Evolutionary conservation across 768 basidiomycete genomes (phyloP).

Genomic region (Suillus subluteus): DNA sequence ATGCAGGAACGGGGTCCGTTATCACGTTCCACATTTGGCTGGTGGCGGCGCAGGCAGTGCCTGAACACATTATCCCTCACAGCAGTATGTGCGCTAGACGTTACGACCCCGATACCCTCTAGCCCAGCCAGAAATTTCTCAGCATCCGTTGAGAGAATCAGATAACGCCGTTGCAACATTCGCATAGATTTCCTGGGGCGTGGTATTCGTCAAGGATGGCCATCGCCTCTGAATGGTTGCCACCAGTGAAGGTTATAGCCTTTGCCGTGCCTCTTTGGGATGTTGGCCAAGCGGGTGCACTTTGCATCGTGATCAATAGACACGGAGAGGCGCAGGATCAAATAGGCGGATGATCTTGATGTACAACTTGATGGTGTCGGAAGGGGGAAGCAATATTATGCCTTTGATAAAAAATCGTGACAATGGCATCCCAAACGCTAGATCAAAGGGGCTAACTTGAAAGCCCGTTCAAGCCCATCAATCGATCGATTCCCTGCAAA

Average conservation of each 20-base stretch:
- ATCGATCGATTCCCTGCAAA: background rate
- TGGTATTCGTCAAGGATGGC: constrained; percentile 19
- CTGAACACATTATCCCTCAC: constrained; percentile 14
- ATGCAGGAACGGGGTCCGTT: constrained; percentile 22
- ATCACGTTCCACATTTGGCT: constrained; percentile 24
- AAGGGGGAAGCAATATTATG: background rate
- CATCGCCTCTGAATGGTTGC: constrained; percentile 17
- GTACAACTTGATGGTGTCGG: background rate
- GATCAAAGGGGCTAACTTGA: background rate
- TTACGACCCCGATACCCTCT: constrained; percentile 17
- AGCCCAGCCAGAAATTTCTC: constrained; percentile 20
- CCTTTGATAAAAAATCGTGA: constrained; percentile 8
- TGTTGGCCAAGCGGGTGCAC: constrained; percentile 28
- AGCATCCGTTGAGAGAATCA: constrained; percentile 15
- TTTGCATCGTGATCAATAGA: constrained; percentile 20
- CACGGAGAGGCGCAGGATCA: constrained; percentile 16
- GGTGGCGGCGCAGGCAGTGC: constrained; percentile 30
- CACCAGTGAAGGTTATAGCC: constrained; percentile 10
- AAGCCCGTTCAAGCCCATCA: background rate
- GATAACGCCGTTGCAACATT: constrained; percentile 12
- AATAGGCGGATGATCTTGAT: constrained; percentile 19
- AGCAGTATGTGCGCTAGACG: constrained; percentile 12
- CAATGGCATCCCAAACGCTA: background rate
- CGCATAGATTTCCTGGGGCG: constrained; percentile 21
- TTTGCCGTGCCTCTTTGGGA: constrained; percentile 11